Conservation (phyloP, 805 yeast genomes). For the Metschnikowia borealis region DNA sequence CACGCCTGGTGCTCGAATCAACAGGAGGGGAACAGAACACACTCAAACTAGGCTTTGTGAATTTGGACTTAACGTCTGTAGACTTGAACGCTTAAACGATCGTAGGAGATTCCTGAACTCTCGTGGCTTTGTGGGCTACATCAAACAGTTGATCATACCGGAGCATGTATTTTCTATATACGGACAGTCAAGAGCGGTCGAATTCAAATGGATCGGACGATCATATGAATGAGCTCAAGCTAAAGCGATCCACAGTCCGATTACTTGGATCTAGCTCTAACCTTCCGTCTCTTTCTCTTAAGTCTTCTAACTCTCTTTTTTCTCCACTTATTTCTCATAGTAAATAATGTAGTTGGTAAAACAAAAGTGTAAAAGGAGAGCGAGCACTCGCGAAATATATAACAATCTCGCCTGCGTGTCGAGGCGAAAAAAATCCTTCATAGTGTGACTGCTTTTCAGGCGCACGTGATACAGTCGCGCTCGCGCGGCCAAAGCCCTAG, state of each 20-base stretch:
- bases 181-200: conserved; percentile 14
- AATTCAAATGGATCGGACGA: neutral
- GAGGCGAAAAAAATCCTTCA: conserved; percentile 16
- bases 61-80: too few relatives aligned
- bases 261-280: conserved; percentile 99
- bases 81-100: too few relatives aligned
- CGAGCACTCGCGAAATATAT: conserved; percentile 23
- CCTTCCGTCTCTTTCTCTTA: conserved; percentile 99
- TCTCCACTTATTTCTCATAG: conserved; percentile 98
- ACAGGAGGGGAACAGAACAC: too few relatives aligned
- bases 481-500: conserved; percentile 1
- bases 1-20: neutral
- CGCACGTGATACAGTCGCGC: conserved; percentile 8
- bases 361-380: conserved; percentile 14
- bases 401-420: conserved; percentile 21
- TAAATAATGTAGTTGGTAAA: conserved; percentile 26
- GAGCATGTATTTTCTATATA: conserved; percentile 20
- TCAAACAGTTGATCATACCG: conserved; percentile 12
- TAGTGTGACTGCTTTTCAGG: conserved; percentile 16
- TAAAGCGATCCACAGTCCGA: conserved; percentile 40
- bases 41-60: too few relatives aligned
- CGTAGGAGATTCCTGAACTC: too few relatives aligned
- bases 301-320: conserved; percentile 99
- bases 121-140: neutral
- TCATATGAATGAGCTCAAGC: conserved; percentile 12